Percentiles rank a stretch among this genome's conserved stretches.
Conservation (phyloP, 2,329 filamentous ascomycete genomes). For the Trichophyton simii region DNA sequence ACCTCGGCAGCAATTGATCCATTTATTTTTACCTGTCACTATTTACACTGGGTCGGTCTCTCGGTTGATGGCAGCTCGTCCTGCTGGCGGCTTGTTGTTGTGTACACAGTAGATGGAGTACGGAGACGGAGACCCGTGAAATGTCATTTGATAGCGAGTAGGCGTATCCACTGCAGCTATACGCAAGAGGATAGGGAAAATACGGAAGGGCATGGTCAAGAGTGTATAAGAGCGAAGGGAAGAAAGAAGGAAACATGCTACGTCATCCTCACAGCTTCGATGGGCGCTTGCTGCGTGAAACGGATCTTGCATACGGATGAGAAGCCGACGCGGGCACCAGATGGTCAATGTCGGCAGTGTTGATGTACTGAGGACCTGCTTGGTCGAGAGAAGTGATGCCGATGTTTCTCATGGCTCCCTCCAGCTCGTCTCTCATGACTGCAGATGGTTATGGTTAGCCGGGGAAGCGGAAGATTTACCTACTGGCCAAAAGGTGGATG, state of each 20-base stretch:
- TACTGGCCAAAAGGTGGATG: neutral
- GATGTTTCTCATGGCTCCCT: constrained; percentile 37
- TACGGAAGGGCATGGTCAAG: neutral
- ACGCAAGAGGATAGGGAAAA: neutral
- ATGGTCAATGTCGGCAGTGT: constrained; percentile 40
- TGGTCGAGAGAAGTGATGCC: constrained; percentile 36
- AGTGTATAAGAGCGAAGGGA: neutral
- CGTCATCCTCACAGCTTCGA: constrained; percentile 19
- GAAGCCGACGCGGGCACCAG: constrained; percentile 31
- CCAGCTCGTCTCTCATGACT: constrained; percentile 38
- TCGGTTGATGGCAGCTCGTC: too few species aligned
- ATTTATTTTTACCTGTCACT: neutral
- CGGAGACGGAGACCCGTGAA: neutral
- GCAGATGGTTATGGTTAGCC: neutral
- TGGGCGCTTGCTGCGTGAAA: constrained; percentile 20
- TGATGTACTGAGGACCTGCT: constrained; percentile 33
- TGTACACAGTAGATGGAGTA: too few species aligned
- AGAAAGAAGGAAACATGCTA: neutral
- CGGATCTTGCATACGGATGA: constrained; percentile 33
- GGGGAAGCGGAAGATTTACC: too few species aligned
- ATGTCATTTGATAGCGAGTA: neutral
- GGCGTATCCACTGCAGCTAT: neutral
- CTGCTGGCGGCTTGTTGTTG: too few species aligned
- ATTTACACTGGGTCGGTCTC: neutral
- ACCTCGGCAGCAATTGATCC: neutral